phyloP scores from a whole-genome alignment of 2,329 filamentous ascomycete genomes.

The Acarospora socialis region DNA sequence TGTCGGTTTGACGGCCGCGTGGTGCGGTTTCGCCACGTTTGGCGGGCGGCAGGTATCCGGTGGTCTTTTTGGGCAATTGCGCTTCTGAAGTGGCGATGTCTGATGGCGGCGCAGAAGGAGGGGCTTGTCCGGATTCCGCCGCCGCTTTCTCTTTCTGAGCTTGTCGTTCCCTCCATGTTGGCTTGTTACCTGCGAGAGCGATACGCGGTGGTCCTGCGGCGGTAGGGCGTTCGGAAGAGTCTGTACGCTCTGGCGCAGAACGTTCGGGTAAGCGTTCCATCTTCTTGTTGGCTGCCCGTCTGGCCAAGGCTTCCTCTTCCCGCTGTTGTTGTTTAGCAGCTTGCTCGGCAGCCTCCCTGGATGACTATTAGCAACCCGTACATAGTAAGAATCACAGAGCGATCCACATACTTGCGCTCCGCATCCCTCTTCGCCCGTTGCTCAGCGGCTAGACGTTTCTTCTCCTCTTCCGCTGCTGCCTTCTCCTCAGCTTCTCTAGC shows the following conservation, averaged over 20 bases:
- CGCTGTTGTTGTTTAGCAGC: conserved; percentile 58
- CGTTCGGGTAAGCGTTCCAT: conserved; percentile 28
- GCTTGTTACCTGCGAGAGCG: conserved; percentile 45
- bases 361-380: conserved; percentile 5
- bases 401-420: conserved; percentile 39
- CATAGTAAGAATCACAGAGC: conserved; percentile 5
- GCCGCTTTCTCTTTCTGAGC: conserved; percentile 31
- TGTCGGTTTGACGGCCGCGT: conserved; percentile 6
- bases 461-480: conserved; percentile 63
- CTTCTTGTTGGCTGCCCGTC: conserved; percentile 54
- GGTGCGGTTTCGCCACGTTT: conserved; percentile 20
- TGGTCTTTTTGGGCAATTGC: conserved; percentile 21
- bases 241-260: conserved; percentile 25
- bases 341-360: conserved; percentile 47
- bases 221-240: conserved; percentile 31
- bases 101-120: conserved; percentile 20
- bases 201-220: conserved; percentile 44
- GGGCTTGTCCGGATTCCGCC: conserved; percentile 22
- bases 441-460: conserved; percentile 57
- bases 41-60: conserved; percentile 33
- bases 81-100: conserved; percentile 25
- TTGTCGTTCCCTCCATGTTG: conserved; percentile 62
- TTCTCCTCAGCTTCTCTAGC: conserved; percentile 77
- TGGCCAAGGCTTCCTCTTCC: conserved; percentile 77
- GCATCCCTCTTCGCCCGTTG: conserved; percentile 48